Evolutionary conservation across 1,284 basidiomycete genomes (phyloP).

Genomic region (Austroboletus rostrupii): DNA sequence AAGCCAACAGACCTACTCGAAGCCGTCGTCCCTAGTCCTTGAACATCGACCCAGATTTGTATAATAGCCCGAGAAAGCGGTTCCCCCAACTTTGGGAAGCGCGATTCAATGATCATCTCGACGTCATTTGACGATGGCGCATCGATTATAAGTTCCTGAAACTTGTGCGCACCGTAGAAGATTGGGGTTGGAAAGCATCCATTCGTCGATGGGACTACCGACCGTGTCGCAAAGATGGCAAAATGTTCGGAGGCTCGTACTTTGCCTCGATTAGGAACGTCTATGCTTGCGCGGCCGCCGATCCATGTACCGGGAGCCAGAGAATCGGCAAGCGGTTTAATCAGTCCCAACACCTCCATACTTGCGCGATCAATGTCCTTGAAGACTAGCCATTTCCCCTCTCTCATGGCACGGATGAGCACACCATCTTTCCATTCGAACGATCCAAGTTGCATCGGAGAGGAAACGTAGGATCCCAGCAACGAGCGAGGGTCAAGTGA

Average conservation of each 20-base stretch:
- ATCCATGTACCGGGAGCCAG: conserved; percentile 73
- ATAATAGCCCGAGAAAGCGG: conserved; percentile 50
- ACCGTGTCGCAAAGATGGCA: conserved; percentile 79
- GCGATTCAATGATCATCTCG: conserved; percentile 59
- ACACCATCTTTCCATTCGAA: conserved; percentile 98
- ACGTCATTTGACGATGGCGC: conserved; percentile 68
- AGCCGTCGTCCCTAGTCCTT: conserved; percentile 44
- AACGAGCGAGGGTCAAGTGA: conserved; percentile 93
- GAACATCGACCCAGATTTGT: conserved; percentile 58
- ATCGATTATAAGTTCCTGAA: conserved; percentile 64
- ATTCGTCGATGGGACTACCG: conserved; percentile 43
- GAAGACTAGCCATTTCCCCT: conserved; percentile 92
- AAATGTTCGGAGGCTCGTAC: conserved; percentile 76
- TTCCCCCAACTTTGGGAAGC: conserved; percentile 61
- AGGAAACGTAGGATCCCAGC: conserved; percentile 92
- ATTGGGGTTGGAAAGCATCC: conserved; percentile 48
- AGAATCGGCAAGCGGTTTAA: conserved; percentile 82
- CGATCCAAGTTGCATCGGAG: conserved; percentile 77
- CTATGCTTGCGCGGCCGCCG: conserved; percentile 67
- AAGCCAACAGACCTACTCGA: conserved; percentile 69
- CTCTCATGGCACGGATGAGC: conserved; percentile 84
- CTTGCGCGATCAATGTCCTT: conserved; percentile 91
- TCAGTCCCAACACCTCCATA: conserved; percentile 79
- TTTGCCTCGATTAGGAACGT: conserved; percentile 64
- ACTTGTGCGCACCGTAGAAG: conserved; percentile 84